Conservation (phyloP, 2,329 filamentous ascomycete genomes). For the Pleomassaria siparia region DNA sequence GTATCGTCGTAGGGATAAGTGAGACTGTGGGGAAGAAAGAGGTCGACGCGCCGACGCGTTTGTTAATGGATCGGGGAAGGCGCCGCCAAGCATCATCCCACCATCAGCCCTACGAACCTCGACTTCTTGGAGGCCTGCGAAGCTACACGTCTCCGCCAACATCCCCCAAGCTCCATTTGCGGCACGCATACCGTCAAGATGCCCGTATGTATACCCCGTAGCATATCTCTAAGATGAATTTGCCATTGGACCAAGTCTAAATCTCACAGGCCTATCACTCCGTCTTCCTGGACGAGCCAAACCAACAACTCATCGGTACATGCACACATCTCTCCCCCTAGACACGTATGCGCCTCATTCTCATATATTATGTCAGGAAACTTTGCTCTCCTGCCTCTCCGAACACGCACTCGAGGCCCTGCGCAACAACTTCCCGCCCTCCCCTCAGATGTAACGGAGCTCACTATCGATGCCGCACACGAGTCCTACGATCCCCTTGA, state of each 20-base stretch:
- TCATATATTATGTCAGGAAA: slow-evolving; percentile 69
- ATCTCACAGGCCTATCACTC: slow-evolving; percentile 90
- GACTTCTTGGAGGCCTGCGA: slow-evolving; percentile 9
- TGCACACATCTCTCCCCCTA: slow-evolving; percentile 1
- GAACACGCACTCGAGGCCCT: slow-evolving; percentile 92
- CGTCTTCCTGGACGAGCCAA: slow-evolving; percentile 83
- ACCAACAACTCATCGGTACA: slow-evolving; percentile 65
- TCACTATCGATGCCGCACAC: slow-evolving; percentile 72
- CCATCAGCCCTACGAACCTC: slow-evolving; percentile 37
- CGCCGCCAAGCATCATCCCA: slow-evolving; percentile 13
- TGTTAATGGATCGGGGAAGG: slow-evolving; percentile 25
- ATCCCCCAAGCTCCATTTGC: slow-evolving; percentile 13
- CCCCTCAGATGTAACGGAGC: slow-evolving; percentile 56
- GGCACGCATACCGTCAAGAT: slow-evolving; percentile 41
- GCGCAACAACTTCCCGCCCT: slow-evolving; percentile 76
- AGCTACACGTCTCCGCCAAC: slow-evolving; percentile 28
- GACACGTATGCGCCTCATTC: slow-evolving; percentile 3
- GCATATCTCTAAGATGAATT: background rate
- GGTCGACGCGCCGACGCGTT: slow-evolving; percentile 37
- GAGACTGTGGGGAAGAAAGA: background rate
- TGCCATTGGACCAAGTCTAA: slow-evolving; percentile 15
- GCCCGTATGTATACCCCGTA: slow-evolving; percentile 45
- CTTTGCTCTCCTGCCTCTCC: slow-evolving; percentile 90
- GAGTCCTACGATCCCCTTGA: slow-evolving; percentile 96
- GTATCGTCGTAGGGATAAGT: background rate